Conservation (phyloP, 371 early-diverging fungal genomes). For the Syncephalastrum monosporum region DNA sequence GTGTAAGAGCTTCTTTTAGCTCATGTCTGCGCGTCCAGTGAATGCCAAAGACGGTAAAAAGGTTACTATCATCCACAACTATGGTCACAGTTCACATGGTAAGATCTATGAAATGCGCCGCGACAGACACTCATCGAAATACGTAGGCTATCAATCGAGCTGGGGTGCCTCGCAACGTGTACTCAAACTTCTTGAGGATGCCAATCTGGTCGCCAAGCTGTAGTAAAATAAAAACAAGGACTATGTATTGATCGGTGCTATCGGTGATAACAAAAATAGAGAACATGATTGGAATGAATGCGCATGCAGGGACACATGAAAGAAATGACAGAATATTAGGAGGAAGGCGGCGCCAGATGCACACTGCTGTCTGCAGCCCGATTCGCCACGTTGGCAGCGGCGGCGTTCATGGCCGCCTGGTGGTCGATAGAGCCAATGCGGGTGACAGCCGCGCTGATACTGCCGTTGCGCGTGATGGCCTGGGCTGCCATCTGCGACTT, state of each 20-base stretch:
- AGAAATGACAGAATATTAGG: not conserved
- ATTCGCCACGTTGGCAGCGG: not conserved
- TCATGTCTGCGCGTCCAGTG: slow-evolving; percentile 1
- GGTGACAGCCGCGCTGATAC: slow-evolving; percentile 33
- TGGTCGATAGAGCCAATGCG: slow-evolving; percentile 16
- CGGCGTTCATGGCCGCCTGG: not conserved
- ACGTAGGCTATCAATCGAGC: slow-evolving; percentile 40
- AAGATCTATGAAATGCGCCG: slow-evolving; percentile 3
- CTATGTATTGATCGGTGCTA: no score
- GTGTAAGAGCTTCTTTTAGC: not conserved
- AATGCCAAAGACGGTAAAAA: slow-evolving; percentile 24
- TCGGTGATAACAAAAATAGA: no score
- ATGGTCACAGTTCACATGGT: slow-evolving; percentile 46
- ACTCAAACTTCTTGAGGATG: slow-evolving; percentile 22
- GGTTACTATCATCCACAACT: slow-evolving; percentile 39
- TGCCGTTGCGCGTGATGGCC: slow-evolving; percentile 37
- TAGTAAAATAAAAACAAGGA: slow-evolving; percentile 9
- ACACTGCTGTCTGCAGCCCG: not conserved
- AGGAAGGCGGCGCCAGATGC: slow-evolving; percentile 7
- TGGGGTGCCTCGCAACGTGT: slow-evolving; percentile 39
- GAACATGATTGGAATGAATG: not conserved
- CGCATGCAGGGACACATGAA: not conserved
- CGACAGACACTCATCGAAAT: slow-evolving; percentile 4
- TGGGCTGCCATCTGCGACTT: slow-evolving; percentile 26
- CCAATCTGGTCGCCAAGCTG: slow-evolving; percentile 26